Base-by-base conservation (phyloP, 164 flowering plant species). In the Liriodendron chinense region DNA sequence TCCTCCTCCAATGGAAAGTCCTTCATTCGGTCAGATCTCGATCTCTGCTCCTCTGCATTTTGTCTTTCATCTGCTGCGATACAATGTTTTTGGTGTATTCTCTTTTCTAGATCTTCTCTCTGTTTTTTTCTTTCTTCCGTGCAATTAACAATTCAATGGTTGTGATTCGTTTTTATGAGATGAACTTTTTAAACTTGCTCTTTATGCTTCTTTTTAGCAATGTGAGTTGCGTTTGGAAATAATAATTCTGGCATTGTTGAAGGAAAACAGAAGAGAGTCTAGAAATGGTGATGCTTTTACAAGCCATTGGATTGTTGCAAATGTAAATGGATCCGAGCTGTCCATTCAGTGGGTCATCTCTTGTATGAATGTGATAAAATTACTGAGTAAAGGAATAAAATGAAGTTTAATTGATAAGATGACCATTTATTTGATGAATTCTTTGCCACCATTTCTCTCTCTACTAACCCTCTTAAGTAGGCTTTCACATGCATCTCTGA, bases 1-100 rank as follows among this genome's bases (percentile, higher is more conserved):
- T 61, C 84, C 20, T 70, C 87, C 64, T 80, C 79, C 72, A 75
- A 82, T 43, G 98, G 98, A 18, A 86, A 86, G 69, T 90, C 98
- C 13, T 90, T 89, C 75, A 91, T 93, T 68, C 87, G 90, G 96
- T 93, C 69, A 47, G 77, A 9, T 70, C n/a, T 77, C 61, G 21
- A 4, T n/a, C 49, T 26, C 69, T 2, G 23, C 24, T 66, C 25
- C 47, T 24, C 18, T n/a, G 22, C 50, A 6, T 64, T 62, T 9
- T 21, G 68, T 9, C 69, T 2, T 25, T 28, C 24, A 34, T 26
- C 25, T 21, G 13, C 25, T 14, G 50, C 22, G 50, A 43, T 68
- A 68, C 47, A 7, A n/a, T 21, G 13, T 5, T 21, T 68, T 56
- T 43, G 9, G 1, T 57, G 9, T 22, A 1, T 43, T 74, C 59